Conservation (phyloP, 2,329 filamentous ascomycete genomes). For the Colletotrichum acutatum region DNA sequence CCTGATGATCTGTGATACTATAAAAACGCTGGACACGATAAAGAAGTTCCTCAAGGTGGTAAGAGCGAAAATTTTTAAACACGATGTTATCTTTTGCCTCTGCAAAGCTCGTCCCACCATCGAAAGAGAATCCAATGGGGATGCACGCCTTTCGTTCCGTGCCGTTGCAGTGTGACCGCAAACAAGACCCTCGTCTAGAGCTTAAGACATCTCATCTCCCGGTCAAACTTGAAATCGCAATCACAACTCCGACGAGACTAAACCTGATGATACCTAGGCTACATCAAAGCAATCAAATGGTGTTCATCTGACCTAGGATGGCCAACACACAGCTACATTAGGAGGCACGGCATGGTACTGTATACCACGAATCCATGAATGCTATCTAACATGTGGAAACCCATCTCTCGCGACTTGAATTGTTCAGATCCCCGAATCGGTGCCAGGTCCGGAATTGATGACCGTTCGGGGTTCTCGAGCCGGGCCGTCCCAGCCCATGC, state of each 20-base stretch:
- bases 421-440: background rate
- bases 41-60: background rate
- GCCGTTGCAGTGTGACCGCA: background rate
- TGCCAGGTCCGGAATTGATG: background rate
- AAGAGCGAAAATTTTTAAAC: background rate
- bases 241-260: no score
- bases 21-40: background rate
- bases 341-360: background rate
- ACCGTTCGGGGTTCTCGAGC: background rate
- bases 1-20: background rate
- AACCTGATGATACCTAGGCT: background rate
- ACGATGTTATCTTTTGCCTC: background rate
- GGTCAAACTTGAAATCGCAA: background rate
- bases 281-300: background rate
- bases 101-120: background rate
- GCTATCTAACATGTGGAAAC: no score
- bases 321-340: background rate
- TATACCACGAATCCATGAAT: no score
- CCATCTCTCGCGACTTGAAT: no score
- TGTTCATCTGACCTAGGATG: background rate
- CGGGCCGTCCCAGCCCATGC: conserved; percentile 3
- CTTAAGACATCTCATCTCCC: background rate
- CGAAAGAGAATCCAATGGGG: background rate
- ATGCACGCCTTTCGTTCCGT: background rate
- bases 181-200: background rate